A percentile compares a stretch with the other conserved stretches of the same genome.
Evolutionary conservation across 2,329 filamentous ascomycete species (phyloP).

Genomic region (Herpotrichia juniperi): DNA sequence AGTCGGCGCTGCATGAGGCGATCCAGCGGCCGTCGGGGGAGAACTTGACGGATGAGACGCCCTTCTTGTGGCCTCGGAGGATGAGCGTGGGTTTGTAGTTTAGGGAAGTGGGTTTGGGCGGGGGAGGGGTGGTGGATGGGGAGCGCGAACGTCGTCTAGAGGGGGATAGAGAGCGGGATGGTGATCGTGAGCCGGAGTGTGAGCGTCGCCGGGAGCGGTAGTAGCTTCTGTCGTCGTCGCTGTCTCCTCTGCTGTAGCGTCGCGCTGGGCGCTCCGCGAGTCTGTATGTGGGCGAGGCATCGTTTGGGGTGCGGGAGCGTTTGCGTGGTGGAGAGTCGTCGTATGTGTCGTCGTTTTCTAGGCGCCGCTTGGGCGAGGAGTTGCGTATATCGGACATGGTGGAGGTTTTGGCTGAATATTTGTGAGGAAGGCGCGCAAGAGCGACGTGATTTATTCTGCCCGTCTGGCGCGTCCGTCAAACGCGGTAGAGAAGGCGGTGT

Average conservation of each 20-base stretch:
- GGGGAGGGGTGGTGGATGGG: constrained; percentile 40
- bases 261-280: constrained; percentile 43
- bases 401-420: neutral
- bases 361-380: constrained; percentile 36
- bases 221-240: constrained; percentile 34
- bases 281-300: constrained; percentile 33
- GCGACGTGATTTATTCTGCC: constrained; percentile 6
- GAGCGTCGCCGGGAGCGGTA: constrained; percentile 25
- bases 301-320: constrained; percentile 37
- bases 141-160: constrained; percentile 24
- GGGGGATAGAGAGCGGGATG: constrained; percentile 16
- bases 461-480: neutral
- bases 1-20: constrained; percentile 85
- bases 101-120: constrained; percentile 61
- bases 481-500: constrained; percentile 4
- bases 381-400: constrained; percentile 26
- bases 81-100: constrained; percentile 74
- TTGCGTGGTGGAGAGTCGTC: constrained; percentile 33
- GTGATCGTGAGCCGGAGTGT: constrained; percentile 23
- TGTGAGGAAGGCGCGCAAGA: neutral
- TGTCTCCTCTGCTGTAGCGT: constrained; percentile 36
- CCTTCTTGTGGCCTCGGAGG: constrained; percentile 77
- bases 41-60: constrained; percentile 85
- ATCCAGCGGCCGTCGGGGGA: constrained; percentile 91
- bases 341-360: constrained; percentile 33